Evolutionary conservation across 306 rosid genomes (phyloP).

Genomic region (Gastrolobium bilobum): DNA sequence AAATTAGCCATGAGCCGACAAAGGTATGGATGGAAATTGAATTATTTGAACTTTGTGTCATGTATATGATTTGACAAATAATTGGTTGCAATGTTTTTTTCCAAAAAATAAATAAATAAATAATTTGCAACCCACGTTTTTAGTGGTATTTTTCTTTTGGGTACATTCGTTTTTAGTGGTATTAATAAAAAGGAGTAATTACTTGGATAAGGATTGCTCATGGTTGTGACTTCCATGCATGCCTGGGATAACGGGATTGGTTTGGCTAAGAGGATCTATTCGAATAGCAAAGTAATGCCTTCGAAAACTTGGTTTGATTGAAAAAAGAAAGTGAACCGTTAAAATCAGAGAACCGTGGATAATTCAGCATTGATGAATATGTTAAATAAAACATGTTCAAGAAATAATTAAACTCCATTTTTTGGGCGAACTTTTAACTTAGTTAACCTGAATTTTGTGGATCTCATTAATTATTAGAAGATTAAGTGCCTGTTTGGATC

Average conservation of each 20-base stretch:
- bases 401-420: too few relatives aligned
- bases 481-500: too few relatives aligned
- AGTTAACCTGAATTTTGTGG: too few relatives aligned
- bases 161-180: too few relatives aligned
- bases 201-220: not conserved
- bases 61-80: not conserved
- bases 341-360: not conserved
- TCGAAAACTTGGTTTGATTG: not conserved
- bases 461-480: too few relatives aligned
- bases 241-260: not conserved
- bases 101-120: not conserved
- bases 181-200: too few relatives aligned
- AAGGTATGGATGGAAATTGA: not conserved
- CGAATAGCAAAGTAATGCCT: not conserved
- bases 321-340: not conserved
- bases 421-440: too few relatives aligned
- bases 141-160: too few relatives aligned
- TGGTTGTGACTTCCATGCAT: not conserved
- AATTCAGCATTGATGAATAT: too few relatives aligned
- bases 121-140: not conserved
- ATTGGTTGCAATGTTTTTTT: not conserved
- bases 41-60: not conserved
- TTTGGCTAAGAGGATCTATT: not conserved
- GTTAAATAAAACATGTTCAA: too few relatives aligned
- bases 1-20: not conserved